Evolutionary conservation across 2,329 filamentous ascomycete genomes (phyloP).

Genomic region (Phaeosphaeria sp.): DNA sequence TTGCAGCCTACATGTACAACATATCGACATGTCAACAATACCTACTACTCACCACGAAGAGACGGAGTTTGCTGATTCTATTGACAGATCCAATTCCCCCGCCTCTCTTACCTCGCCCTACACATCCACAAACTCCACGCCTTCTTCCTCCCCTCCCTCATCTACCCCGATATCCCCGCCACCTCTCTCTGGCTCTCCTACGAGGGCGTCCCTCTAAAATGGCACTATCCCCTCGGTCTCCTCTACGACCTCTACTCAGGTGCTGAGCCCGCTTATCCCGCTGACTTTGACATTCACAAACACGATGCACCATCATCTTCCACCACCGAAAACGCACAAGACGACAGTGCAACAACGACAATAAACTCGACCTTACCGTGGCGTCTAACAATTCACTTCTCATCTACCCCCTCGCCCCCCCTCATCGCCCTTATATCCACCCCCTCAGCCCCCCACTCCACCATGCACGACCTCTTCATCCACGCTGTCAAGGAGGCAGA

Average conservation of each 20-base stretch:
- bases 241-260: constrained; percentile 73
- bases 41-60: too few relatives aligned
- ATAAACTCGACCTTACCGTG: constrained; percentile 58
- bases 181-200: constrained; percentile 70
- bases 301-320: constrained; percentile 7
- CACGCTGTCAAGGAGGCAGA: constrained; percentile 82
- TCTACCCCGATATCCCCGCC: constrained; percentile 60
- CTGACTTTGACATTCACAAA: constrained; percentile 9
- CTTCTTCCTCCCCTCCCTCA: constrained; percentile 67
- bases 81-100: constrained; percentile 64
- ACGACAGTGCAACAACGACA: constrained; percentile 14
- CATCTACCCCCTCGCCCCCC: constrained; percentile 63
- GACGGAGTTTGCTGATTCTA: not conserved
- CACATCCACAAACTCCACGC: constrained; percentile 66
- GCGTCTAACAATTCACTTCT: constrained; percentile 68
- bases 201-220: constrained; percentile 72
- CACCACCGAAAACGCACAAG: constrained; percentile 22
- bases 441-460: constrained; percentile 46
- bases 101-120: constrained; percentile 72
- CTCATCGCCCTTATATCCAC: constrained; percentile 62
- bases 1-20: constrained; percentile 1
- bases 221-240: constrained; percentile 74
- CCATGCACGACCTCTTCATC: constrained; percentile 70
- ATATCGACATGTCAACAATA: not conserved
- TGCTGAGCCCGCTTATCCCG: constrained; percentile 53